Percentiles rank a stretch among this genome's conserved stretches.
Evolutionary conservation across 345 rosid genomes (phyloP).

Genomic region (Populus ilicifolia): DNA sequence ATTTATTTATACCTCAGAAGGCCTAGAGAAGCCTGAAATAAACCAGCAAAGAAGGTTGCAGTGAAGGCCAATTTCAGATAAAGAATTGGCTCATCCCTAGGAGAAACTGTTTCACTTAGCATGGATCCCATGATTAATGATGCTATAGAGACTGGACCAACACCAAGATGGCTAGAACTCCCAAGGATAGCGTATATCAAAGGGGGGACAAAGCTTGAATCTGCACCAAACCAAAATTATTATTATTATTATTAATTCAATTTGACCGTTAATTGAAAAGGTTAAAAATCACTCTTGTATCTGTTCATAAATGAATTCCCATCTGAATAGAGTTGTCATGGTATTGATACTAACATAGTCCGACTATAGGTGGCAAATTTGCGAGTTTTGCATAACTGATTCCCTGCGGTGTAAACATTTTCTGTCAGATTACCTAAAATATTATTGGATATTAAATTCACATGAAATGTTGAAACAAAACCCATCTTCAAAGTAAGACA

Average conservation of each 20-base stretch:
- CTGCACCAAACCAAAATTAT: constrained; percentile 37
- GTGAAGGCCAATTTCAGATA: constrained; percentile 89
- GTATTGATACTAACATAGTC: constrained; percentile 64
- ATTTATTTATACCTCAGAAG: constrained; percentile 52
- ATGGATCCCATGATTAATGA: constrained; percentile 96
- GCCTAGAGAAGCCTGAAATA: constrained; percentile 90
- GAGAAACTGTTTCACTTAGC: constrained; percentile 74
- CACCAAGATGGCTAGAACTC: constrained; percentile 86
- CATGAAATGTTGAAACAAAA: constrained; percentile 9
- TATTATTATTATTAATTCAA: not conserved
- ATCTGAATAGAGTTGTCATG: not conserved
- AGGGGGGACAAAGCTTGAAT: constrained; percentile 99
- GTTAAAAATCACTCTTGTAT: not conserved
- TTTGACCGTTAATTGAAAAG: not conserved
- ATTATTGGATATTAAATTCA: not conserved
- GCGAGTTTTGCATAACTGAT: constrained; percentile 99
- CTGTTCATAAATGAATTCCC: constrained; percentile 1
- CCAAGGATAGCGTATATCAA: constrained; percentile 79
- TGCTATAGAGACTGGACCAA: constrained; percentile 97
- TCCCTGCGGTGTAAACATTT: constrained; percentile 55
- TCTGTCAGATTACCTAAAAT: not conserved
- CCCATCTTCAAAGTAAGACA: constrained; percentile 9
- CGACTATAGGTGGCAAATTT: constrained; percentile 85
- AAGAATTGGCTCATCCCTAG: constrained; percentile 51
- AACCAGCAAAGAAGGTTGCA: constrained; percentile 92